Evolutionary conservation across 1,284 basidiomycete genomes (phyloP).

Genomic region (Agroathelia rolfsii): DNA sequence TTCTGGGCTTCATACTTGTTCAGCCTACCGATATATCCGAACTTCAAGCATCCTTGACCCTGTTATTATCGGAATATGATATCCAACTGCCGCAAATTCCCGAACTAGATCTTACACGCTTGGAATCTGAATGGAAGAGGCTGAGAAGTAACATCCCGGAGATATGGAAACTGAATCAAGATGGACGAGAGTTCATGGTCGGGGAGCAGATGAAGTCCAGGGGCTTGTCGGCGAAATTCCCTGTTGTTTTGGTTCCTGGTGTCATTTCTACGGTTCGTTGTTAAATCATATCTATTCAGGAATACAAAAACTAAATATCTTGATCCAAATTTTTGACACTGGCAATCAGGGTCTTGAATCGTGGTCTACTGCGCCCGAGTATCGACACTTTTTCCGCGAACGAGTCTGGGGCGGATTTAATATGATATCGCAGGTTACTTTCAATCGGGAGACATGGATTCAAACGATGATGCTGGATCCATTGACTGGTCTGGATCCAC

Average conservation of each 20-base stretch:
- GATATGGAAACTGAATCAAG: conserved; percentile 72
- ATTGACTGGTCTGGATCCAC: conserved; percentile 84
- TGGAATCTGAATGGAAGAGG: conserved; percentile 60
- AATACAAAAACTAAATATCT: neutral
- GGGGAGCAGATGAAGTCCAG: conserved; percentile 63
- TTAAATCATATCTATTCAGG: neutral
- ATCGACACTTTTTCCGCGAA: conserved; percentile 73
- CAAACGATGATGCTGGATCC: conserved; percentile 86
- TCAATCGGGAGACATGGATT: conserved; percentile 86
- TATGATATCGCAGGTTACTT: conserved; percentile 82
- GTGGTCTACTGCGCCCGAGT: conserved; percentile 77
- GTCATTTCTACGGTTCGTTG: conserved; percentile 61
- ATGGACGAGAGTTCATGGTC: conserved; percentile 77
- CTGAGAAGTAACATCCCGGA: conserved; percentile 60
- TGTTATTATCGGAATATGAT: conserved; percentile 51
- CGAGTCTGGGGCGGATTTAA: conserved; percentile 81
- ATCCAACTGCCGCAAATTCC: conserved; percentile 46
- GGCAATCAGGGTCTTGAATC: conserved; percentile 61
- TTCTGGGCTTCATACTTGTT: conserved; percentile 50
- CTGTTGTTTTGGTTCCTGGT: conserved; percentile 76
- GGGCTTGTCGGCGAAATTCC: conserved; percentile 65
- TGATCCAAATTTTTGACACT: no score
- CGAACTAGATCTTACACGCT: conserved; percentile 50
- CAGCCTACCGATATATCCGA: conserved; percentile 52
- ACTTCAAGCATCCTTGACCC: conserved; percentile 38